These are phyloP conservation scores for Ampelomyces quisqualis DNA, from an alignment of 2,329 filamentous ascomycete species.

Conservation along the genomic window DNA sequence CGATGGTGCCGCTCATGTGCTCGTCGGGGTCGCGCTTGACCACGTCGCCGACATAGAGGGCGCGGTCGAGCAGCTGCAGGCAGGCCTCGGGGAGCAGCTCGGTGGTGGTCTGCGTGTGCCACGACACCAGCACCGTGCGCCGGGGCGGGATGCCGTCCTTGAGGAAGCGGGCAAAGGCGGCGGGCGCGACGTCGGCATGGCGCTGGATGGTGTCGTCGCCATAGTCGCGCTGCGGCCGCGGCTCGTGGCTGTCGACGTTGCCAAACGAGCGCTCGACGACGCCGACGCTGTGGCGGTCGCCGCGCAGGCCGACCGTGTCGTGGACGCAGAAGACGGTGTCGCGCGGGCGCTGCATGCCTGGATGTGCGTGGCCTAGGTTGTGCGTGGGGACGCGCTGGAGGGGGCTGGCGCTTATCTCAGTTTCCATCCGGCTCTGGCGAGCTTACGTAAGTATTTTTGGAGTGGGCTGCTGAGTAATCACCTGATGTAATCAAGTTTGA, in stretches of 20 bases:
- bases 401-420: no score
- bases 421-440: no score
- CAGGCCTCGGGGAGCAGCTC: constrained; percentile 47
- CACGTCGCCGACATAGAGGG: constrained; percentile 56
- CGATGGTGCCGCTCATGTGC: constrained; percentile 57
- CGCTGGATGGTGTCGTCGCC: constrained; percentile 41
- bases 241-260: constrained; percentile 50
- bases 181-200: constrained; percentile 33
- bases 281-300: constrained; percentile 45
- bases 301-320: constrained; percentile 47
- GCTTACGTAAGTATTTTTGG: no score
- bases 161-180: constrained; percentile 45
- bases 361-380: no score
- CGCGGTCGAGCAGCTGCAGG: constrained; percentile 56
- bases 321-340: constrained; percentile 42
- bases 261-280: constrained; percentile 48
- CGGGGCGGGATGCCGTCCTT: constrained; percentile 52
- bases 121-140: constrained; percentile 54
- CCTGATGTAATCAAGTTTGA: no score
- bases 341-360: constrained; percentile 20
- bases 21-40: constrained; percentile 54
- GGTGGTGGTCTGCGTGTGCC: constrained; percentile 47
- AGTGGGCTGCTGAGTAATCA: no score
- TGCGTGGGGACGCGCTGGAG: no score
- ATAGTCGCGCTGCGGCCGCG: constrained; percentile 47